Conservation (phyloP, 2,329 filamentous ascomycete genomes). For the Neofusicoccum parvum region DNA sequence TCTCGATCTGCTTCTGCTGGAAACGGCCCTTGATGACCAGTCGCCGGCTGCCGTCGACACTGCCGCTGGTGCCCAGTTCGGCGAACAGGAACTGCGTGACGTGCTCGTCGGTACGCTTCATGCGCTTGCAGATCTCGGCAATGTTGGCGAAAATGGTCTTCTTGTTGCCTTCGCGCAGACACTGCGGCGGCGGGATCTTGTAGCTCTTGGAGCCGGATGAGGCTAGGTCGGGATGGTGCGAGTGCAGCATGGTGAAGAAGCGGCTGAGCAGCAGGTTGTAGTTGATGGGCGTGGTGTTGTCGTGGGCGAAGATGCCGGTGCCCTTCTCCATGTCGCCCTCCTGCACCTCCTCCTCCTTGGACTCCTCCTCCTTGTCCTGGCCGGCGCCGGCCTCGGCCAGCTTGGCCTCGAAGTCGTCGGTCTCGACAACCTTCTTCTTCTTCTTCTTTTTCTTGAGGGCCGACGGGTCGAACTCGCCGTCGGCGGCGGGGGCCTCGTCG, state of each 20-base stretch:
- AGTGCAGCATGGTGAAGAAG: slow-evolving; percentile 92
- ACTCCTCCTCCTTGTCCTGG: slow-evolving; percentile 58
- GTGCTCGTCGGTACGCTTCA: slow-evolving; percentile 98
- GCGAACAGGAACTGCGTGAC: slow-evolving; percentile 97
- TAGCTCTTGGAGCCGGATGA: slow-evolving; percentile 89
- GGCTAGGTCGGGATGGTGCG: slow-evolving; percentile 95
- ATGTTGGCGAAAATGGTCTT: slow-evolving; percentile 99
- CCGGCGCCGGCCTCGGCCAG: slow-evolving; percentile 62
- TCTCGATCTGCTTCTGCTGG: slow-evolving; percentile 99
- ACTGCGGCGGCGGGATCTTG: slow-evolving; percentile 98
- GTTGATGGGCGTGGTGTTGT: slow-evolving; percentile 73
- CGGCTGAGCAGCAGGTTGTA: slow-evolving; percentile 85
- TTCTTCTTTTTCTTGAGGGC: slow-evolving; percentile 88
- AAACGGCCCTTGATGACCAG: slow-evolving; percentile 99
- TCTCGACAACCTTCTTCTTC: slow-evolving; percentile 68
- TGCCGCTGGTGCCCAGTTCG: slow-evolving; percentile 95
- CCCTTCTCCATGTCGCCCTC: slow-evolving; percentile 80
- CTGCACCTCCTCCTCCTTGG: slow-evolving; percentile 50
- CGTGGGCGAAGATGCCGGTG: slow-evolving; percentile 88
- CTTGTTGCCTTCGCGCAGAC: slow-evolving; percentile 99
- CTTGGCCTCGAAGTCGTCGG: slow-evolving; percentile 68
- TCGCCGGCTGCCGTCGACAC: slow-evolving; percentile 87
- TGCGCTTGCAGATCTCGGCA: slow-evolving; percentile 96
- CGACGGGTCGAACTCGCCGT: slow-evolving; percentile 65
- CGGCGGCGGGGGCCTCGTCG: slow-evolving; percentile 51